Percentiles rank a stretch among this genome's conserved stretches.
Conservation (phyloP, 208 protist species). For the Acanthamoeba healyi region DNA sequence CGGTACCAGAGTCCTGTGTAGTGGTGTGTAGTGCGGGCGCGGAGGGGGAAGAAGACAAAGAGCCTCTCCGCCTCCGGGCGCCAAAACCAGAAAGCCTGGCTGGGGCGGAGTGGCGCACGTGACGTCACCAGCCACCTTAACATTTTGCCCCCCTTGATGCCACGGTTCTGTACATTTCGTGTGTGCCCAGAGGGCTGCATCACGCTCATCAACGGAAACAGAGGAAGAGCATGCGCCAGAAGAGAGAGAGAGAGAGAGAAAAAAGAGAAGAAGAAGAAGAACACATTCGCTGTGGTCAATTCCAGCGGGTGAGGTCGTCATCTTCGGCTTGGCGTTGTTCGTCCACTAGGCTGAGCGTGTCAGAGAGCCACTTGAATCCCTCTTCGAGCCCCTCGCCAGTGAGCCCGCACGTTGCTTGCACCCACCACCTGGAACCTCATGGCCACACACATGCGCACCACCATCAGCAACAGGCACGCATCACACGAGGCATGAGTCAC, state of each 20-base stretch:
- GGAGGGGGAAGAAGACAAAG: too few species aligned
- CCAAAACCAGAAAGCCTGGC: too few species aligned
- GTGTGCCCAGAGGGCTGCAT: too few species aligned
- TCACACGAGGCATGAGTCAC: background rate
- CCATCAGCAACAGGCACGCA: background rate
- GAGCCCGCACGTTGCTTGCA: slow-evolving; percentile 69
- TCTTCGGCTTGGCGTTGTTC: background rate
- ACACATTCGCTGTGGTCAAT: background rate
- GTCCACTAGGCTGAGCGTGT: background rate
- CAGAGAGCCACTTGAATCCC: slow-evolving; percentile 75
- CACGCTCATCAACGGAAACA: too few species aligned
- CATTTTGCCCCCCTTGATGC: too few species aligned
- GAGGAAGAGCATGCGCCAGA: too few species aligned
- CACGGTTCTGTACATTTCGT: too few species aligned
- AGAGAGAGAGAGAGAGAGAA: background rate
- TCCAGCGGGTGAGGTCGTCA: background rate
- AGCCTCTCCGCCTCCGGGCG: too few species aligned
- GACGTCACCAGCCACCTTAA: too few species aligned
- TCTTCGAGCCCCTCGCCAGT: slow-evolving; percentile 80
- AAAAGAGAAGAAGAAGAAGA: background rate
- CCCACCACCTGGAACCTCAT: background rate
- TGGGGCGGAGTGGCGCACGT: too few species aligned
- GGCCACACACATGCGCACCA: background rate
- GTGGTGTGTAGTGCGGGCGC: too few species aligned
- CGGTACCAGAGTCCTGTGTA: too few species aligned